Conservation (phyloP, 139 green algal genomes). For the Tetradesmus lagerheimii region DNA sequence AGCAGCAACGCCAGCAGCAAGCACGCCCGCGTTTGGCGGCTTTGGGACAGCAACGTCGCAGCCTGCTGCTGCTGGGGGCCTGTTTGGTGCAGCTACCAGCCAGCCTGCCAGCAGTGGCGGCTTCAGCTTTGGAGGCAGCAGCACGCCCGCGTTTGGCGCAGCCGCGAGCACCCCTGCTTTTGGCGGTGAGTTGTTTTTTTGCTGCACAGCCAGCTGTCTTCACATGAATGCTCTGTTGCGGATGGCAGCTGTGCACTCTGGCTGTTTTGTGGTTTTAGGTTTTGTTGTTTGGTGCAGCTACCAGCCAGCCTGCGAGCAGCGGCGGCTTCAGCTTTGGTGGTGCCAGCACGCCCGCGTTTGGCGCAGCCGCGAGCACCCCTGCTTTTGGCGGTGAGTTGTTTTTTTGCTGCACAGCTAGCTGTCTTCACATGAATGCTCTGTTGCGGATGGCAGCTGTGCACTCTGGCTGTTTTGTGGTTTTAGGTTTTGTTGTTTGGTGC, state of each 20-base stretch:
- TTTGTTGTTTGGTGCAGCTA: neutral
- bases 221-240: no score
- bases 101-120: neutral
- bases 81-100: neutral
- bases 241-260: no score
- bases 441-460: no score
- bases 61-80: neutral
- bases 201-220: no score
- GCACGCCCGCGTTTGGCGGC: conserved; percentile 50
- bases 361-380: neutral
- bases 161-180: neutral
- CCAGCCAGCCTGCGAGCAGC: neutral
- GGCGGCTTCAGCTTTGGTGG: neutral
- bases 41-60: conserved; percentile 33
- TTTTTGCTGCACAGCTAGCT: no score
- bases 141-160: conserved; percentile 5
- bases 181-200: neutral
- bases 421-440: no score
- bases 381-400: neutral
- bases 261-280: no score
- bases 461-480: no score
- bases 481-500: conserved; percentile 15
- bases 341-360: neutral
- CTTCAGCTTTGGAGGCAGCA: neutral
- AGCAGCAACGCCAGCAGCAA: neutral